A percentile compares a stretch with the other conserved stretches of the same genome.
Evolutionary conservation across 2,329 filamentous ascomycete species (phyloP).

Genomic region (Xylaria hypoxylon): DNA sequence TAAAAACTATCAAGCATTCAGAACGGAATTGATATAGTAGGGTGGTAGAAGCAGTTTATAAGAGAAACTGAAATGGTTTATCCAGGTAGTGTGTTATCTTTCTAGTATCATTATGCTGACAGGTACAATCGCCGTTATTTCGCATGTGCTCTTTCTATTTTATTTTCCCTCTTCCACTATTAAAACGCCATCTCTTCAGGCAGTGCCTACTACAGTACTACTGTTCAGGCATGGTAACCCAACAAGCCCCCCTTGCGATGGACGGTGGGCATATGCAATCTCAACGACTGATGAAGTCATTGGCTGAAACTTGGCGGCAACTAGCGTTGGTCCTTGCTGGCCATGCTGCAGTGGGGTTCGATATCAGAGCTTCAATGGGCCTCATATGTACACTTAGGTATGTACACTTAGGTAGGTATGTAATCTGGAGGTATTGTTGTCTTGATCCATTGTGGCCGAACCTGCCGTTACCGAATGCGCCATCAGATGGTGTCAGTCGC

Average conservation of each 20-base stretch:
- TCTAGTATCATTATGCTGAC: background rate
- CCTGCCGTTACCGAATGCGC: no score
- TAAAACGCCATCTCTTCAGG: conserved; percentile 2
- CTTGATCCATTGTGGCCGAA: no score
- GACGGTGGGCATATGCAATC: conserved; percentile 31
- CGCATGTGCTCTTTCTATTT: conserved; percentile 27
- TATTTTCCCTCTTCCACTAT: background rate
- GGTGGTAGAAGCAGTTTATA: conserved; percentile 22
- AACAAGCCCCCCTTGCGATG: conserved; percentile 20
- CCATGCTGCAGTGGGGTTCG: conserved; percentile 26
- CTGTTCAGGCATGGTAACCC: conserved; percentile 4
- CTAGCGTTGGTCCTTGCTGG: conserved; percentile 20
- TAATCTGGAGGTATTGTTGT: no score
- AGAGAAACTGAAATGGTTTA: conserved; percentile 1
- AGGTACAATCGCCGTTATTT: conserved; percentile 7
- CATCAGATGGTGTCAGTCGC: background rate
- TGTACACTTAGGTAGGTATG: background rate
- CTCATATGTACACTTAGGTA: no score
- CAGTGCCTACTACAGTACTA: no score
- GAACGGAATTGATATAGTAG: conserved; percentile 1
- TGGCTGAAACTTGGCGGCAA: conserved; percentile 22
- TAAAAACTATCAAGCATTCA: conserved; percentile 4
- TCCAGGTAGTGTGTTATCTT: background rate
- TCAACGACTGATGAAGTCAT: conserved; percentile 40
- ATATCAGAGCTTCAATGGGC: conserved; percentile 13